A percentile compares a stretch with the other conserved stretches of the same genome.
Conservation (phyloP, 371 early-diverging fungal species). For the Cokeromyces recurvatus region DNA sequence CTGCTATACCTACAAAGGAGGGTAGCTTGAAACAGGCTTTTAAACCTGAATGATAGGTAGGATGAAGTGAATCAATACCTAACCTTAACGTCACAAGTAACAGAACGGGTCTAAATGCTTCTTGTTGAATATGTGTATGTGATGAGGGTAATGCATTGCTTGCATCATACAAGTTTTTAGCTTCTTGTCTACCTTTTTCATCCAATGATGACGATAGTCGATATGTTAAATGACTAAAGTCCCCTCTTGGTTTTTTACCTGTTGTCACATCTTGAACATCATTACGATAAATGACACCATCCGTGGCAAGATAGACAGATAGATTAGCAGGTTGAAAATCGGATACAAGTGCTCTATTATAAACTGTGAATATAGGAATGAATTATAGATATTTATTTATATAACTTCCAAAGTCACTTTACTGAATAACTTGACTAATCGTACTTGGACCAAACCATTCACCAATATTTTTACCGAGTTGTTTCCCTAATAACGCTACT, state of each 20-base stretch:
- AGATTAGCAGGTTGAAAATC: slow-evolving; percentile 59
- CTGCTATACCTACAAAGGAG: slow-evolving; percentile 86
- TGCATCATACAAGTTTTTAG: slow-evolving; percentile 26
- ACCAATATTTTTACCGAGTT: slow-evolving; percentile 86
- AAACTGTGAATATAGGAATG: background rate
- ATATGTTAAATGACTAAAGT: slow-evolving; percentile 19
- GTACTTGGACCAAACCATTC: slow-evolving; percentile 97
- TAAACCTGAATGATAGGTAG: slow-evolving; percentile 72
- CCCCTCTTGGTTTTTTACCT: slow-evolving; percentile 35
- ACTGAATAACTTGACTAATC: slow-evolving; percentile 86
- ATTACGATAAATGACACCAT: slow-evolving; percentile 70
- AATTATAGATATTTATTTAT: too few species aligned
- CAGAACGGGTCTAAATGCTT: slow-evolving; percentile 59
- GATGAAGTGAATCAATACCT: slow-evolving; percentile 84
- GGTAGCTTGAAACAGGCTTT: slow-evolving; percentile 76
- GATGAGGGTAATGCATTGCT: slow-evolving; percentile 9
- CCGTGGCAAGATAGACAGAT: slow-evolving; percentile 66
- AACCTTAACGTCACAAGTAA: slow-evolving; percentile 85
- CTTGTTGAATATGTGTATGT: background rate
- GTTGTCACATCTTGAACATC: slow-evolving; percentile 43
- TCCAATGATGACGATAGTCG: background rate
- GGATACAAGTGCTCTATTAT: slow-evolving; percentile 60
- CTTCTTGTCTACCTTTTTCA: slow-evolving; percentile 22
- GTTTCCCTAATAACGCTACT: slow-evolving; percentile 81
- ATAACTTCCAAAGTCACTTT: too few species aligned